Conservation (phyloP, 176 grass and related monocot species). For the Phoenix dactylifera region DNA sequence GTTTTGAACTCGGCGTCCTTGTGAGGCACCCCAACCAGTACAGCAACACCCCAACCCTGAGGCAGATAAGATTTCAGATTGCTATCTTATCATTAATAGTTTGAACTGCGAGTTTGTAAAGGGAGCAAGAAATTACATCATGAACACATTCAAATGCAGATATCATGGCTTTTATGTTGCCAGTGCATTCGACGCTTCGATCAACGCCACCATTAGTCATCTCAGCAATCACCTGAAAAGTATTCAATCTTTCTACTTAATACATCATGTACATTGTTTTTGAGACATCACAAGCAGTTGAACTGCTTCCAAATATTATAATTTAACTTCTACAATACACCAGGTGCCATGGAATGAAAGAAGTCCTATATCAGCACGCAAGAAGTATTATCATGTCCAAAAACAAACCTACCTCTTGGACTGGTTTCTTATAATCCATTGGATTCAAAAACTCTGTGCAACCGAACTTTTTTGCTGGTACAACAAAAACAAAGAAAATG, state of each 20-base stretch:
- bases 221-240: slow-evolving; percentile 61
- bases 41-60: slow-evolving; percentile 85
- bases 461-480: slow-evolving; percentile 51
- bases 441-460: slow-evolving; percentile 17
- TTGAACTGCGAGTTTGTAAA: not conserved
- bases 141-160: slow-evolving; percentile 87
- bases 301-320: too few relatives aligned
- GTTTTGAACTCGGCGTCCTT: slow-evolving; percentile 85
- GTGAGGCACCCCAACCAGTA: slow-evolving; percentile 72
- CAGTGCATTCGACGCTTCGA: slow-evolving; percentile 75
- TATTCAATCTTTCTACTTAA: too few relatives aligned
- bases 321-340: too few relatives aligned
- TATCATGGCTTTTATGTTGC: slow-evolving; percentile 74
- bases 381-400: not conserved
- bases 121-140: slow-evolving; percentile 28
- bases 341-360: not conserved
- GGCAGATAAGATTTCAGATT: too few relatives aligned
- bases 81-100: too few relatives aligned
- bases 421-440: not conserved
- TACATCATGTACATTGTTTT: too few relatives aligned
- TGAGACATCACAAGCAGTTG: too few relatives aligned
- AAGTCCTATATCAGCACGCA: not conserved
- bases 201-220: slow-evolving; percentile 87
- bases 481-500: not conserved
- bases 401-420: slow-evolving; percentile 13